phyloP scores from a whole-genome alignment of 306 rosid species.

The Citrullus mucosospermus region DNA sequence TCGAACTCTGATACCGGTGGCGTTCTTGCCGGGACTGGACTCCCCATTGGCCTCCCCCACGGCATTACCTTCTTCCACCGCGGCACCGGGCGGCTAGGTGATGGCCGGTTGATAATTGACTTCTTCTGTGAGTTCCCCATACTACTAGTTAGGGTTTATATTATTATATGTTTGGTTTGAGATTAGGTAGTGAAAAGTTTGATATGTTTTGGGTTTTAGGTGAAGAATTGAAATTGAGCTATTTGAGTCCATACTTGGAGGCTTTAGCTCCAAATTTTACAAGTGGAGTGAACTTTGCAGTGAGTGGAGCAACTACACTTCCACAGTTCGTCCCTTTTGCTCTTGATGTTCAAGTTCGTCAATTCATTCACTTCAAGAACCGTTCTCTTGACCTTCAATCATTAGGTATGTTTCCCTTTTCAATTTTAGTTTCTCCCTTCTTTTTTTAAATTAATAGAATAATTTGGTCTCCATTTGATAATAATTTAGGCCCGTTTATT shows the following conservation, averaged over 20 bases:
- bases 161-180: not conserved
- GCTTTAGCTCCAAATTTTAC: constrained; percentile 16
- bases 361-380: constrained; percentile 14
- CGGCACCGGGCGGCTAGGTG: constrained; percentile 10
- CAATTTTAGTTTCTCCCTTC: too few relatives aligned
- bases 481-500: too few relatives aligned
- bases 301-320: constrained; percentile 12
- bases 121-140: constrained; percentile 18
- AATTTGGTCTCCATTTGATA: too few relatives aligned
- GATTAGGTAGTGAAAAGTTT: not conserved
- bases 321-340: constrained; percentile 13
- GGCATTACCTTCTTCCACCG: constrained; percentile 13
- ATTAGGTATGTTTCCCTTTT: not conserved
- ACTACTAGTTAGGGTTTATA: not conserved
- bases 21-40: constrained; percentile 6
- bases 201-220: not conserved
- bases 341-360: constrained; percentile 18
- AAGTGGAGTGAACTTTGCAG: constrained; percentile 18
- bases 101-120: constrained; percentile 21
- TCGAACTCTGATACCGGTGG: constrained; percentile 33
- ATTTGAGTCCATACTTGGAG: constrained; percentile 15
- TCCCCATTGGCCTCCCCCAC: constrained; percentile 13
- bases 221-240: not conserved
- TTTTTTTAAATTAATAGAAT: too few relatives aligned
- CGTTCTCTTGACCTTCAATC: constrained; percentile 10